These are phyloP conservation scores for Ilex aquifolium DNA, from an alignment of 257 asterid species.

Conservation along the genomic window DNA sequence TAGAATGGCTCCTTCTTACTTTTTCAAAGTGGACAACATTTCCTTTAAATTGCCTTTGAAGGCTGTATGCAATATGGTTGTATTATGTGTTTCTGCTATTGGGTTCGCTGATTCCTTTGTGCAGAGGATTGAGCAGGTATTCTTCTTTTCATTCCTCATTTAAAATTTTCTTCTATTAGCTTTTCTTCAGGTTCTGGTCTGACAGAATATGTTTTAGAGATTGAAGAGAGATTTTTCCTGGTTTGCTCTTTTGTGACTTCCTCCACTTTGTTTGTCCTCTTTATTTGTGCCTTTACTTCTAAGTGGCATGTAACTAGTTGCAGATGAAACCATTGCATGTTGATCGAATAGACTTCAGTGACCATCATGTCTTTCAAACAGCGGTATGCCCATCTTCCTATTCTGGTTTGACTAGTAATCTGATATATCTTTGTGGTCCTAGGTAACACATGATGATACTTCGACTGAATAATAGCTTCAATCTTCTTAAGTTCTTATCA, in stretches of 20 bases:
- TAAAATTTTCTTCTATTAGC: neutral
- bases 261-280: neutral
- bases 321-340: conserved; percentile 80
- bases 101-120: conserved; percentile 77
- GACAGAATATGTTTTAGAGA: neutral
- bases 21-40: conserved; percentile 41
- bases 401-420: conserved; percentile 1
- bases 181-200: neutral
- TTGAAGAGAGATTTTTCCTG: neutral
- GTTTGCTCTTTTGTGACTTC: conserved; percentile 2
- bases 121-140: conserved; percentile 53
- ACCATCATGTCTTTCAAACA: conserved; percentile 62
- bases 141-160: neutral
- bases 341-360: conserved; percentile 79
- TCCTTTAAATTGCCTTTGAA: conserved; percentile 40
- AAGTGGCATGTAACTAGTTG: conserved; percentile 7
- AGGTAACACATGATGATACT: neutral
- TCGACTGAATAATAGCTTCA: neutral
- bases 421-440: neutral
- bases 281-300: conserved; percentile 7
- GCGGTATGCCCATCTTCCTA: conserved; percentile 34
- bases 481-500: no score
- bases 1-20: conserved; percentile 58
- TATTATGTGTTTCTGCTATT: conserved; percentile 81
- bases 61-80: conserved; percentile 25